Conservation (phyloP, 495 filamentous ascomycete genomes). For the Neurospora sp. region DNA sequence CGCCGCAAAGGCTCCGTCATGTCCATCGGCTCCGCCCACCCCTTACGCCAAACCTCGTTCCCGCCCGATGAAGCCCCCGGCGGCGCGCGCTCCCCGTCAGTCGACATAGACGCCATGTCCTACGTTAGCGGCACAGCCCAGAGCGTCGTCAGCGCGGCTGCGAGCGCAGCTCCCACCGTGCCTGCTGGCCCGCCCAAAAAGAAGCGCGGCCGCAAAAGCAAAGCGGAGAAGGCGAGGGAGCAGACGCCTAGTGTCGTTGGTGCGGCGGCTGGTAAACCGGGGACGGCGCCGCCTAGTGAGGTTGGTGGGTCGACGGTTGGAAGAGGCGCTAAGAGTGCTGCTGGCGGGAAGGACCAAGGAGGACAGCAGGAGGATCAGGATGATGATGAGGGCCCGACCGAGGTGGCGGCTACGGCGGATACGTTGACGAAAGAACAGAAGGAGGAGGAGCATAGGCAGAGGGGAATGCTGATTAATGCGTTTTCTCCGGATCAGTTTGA, state of each 20-base stretch:
- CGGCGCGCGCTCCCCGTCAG: slow-evolving; percentile 53
- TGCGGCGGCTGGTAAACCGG: neutral
- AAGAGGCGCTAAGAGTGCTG: slow-evolving; percentile 20
- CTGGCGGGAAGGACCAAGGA: slow-evolving; percentile 4
- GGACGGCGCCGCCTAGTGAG: slow-evolving; percentile 37
- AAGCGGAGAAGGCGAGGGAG: slow-evolving; percentile 45
- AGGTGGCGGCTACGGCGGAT: slow-evolving; percentile 53
- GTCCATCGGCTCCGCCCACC: slow-evolving; percentile 52
- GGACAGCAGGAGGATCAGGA: slow-evolving; percentile 44
- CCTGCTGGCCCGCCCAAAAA: slow-evolving; percentile 26
- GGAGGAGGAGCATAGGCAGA: slow-evolving; percentile 54
- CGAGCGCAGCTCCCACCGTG: neutral
- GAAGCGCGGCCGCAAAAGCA: slow-evolving; percentile 59
- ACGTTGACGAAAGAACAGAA: slow-evolving; percentile 56
- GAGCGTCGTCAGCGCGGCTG: slow-evolving; percentile 45
- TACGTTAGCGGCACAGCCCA: slow-evolving; percentile 46
- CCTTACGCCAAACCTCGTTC: slow-evolving; percentile 84
- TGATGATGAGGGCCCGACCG: slow-evolving; percentile 56
- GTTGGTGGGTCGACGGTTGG: slow-evolving; percentile 18
- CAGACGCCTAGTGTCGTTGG: slow-evolving; percentile 38
- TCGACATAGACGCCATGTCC: slow-evolving; percentile 53
- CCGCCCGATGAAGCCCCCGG: slow-evolving; percentile 47
- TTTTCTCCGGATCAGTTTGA: slow-evolving; percentile 58
- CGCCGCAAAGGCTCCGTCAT: slow-evolving; percentile 56
- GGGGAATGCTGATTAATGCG: slow-evolving; percentile 54